A percentile compares a stretch with the other conserved stretches of the same genome.
phyloP scores from a whole-genome alignment of 495 filamentous ascomycete species.

The Pseudevernia furfuracea region DNA sequence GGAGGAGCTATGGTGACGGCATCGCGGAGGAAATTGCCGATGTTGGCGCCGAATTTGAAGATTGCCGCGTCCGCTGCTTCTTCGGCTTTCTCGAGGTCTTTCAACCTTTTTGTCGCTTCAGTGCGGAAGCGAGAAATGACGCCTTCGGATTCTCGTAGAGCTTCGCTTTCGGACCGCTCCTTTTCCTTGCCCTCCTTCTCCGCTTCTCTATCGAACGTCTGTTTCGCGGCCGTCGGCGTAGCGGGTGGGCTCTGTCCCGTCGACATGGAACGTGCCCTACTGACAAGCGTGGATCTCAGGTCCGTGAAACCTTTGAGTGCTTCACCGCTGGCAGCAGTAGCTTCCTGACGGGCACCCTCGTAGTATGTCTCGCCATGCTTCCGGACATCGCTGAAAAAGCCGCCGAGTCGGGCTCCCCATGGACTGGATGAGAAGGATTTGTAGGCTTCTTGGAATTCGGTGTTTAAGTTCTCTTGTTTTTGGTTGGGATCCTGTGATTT shows the following conservation, averaged over 20 bases:
- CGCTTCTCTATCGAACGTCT: conserved; percentile 24
- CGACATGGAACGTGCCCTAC: conserved; percentile 65
- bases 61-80: conserved; percentile 97
- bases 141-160: conserved; percentile 58
- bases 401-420: conserved; percentile 83
- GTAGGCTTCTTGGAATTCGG: conserved; percentile 91
- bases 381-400: conserved; percentile 79
- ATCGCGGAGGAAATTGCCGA: conserved; percentile 83
- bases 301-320: conserved; percentile 76
- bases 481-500: conserved; percentile 39
- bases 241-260: conserved; percentile 43
- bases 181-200: conserved; percentile 27
- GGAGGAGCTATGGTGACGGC: conserved; percentile 83
- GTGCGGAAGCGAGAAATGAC: conserved; percentile 75
- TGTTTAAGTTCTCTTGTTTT: conserved; percentile 57
- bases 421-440: conserved; percentile 82
- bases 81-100: conserved; percentile 88
- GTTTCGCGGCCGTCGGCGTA: conserved; percentile 32
- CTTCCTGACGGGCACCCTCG: conserved; percentile 74
- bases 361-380: conserved; percentile 87
- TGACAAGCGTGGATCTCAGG: conserved; percentile 59
- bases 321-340: conserved; percentile 66
- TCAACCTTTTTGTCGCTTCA: conserved; percentile 76
- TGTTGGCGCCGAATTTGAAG: conserved; percentile 82
- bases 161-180: conserved; percentile 41